These are phyloP conservation scores for Diutina neorugosa DNA, from an alignment of 1,139 yeast genomes.

Conservation along the genomic window DNA sequence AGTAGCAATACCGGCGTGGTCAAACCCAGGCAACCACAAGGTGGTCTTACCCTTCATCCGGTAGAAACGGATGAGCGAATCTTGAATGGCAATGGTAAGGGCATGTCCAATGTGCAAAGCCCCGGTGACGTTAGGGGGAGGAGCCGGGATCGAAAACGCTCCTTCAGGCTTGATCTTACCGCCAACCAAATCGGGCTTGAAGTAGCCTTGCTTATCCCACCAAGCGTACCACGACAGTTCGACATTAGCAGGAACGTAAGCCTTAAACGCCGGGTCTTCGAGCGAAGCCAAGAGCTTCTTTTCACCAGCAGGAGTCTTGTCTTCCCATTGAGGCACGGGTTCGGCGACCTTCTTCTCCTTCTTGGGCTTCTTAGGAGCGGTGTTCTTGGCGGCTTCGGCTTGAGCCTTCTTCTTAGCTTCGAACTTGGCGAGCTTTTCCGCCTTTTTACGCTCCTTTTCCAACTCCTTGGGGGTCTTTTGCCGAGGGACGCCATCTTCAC, in stretches of 20 bases:
- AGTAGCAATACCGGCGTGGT: conserved; percentile 98
- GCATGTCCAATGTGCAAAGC: conserved; percentile 99
- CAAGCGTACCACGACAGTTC: conserved; percentile 97
- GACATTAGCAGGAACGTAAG: conserved; percentile 84
- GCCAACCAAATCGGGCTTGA: conserved; percentile 73
- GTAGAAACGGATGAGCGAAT: conserved; percentile 81
- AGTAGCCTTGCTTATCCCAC: conserved; percentile 88
- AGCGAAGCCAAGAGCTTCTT: conserved; percentile 76
- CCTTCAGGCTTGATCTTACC: conserved; percentile 80
- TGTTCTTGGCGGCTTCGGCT: conserved; percentile 33
- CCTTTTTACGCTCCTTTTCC: conserved; percentile 92
- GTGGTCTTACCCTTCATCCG: conserved; percentile 97
- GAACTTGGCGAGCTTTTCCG: conserved; percentile 91
- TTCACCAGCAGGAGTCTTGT: conserved; percentile 76
- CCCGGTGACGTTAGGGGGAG: conserved; percentile 99
- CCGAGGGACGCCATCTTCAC: neutral
- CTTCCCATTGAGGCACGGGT: conserved; percentile 71
- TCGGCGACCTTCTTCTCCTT: conserved; percentile 53
- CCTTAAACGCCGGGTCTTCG: conserved; percentile 88
- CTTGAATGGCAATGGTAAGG: conserved; percentile 89
- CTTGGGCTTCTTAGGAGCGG: conserved; percentile 49
- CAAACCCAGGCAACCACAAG: conserved; percentile 90
- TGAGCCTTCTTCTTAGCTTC: conserved; percentile 85
- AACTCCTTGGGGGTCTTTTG: conserved; percentile 63
- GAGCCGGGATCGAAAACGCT: conserved; percentile 83